A percentile compares a stretch with the other conserved stretches of the same genome.
Conservation (phyloP, 169 alveolate species). For the Ichthyophthirius multifiliis region DNA sequence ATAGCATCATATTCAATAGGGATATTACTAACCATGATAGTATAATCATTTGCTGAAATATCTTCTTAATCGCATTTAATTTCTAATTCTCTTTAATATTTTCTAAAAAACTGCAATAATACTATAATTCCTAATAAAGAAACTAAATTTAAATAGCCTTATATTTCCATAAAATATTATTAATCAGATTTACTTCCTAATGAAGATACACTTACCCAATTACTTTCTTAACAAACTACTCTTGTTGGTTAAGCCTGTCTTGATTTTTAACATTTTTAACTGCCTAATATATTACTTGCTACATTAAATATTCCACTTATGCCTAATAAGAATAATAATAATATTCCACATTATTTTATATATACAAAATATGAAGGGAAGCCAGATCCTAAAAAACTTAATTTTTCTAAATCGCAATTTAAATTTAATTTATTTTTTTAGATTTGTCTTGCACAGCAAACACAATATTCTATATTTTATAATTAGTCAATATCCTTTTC, state of each 20-base stretch:
- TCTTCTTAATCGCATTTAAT: slow-evolving; percentile 8
- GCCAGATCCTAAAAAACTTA: neutral
- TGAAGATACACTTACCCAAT: neutral
- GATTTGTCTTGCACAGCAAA: neutral
- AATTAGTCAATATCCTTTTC: neutral
- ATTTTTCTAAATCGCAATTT: neutral
- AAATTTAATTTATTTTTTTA: neutral
- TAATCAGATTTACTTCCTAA: neutral
- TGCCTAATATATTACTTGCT: neutral
- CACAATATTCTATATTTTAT: neutral
- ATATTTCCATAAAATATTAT: neutral
- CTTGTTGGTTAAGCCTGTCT: too few relatives aligned
- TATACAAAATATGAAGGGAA: slow-evolving; percentile 6
- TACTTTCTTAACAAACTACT: neutral
- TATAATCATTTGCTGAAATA: slow-evolving; percentile 14
- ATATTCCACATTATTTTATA: neutral
- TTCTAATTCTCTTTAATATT: neutral
- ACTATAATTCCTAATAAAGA: neutral
- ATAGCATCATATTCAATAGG: slow-evolving; percentile 5
- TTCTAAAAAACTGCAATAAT: neutral
- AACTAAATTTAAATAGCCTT: neutral
- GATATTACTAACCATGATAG: neutral
- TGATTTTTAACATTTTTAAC: neutral
- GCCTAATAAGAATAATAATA: neutral
- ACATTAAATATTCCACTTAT: slow-evolving; percentile 6